Conservation (phyloP, 345 rosid species). For the Eucalyptus paniculata region DNA sequence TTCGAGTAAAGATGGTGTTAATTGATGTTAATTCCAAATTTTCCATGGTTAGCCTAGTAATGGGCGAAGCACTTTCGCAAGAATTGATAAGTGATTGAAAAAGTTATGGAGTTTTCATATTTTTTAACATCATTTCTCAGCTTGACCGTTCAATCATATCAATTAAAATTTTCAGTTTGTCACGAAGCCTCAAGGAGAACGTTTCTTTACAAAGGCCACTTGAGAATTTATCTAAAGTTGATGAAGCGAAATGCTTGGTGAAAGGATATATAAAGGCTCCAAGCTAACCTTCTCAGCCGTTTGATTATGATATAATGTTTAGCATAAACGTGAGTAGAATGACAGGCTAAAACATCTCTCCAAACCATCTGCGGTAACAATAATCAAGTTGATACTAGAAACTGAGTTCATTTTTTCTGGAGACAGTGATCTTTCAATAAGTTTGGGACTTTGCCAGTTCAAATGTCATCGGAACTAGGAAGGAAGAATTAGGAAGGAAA, state of each 20-base stretch:
- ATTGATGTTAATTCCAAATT: no score
- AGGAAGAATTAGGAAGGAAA: neutral
- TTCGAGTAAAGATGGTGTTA: no score
- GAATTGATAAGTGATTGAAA: no score
- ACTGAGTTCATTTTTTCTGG: neutral
- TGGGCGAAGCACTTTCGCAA: no score
- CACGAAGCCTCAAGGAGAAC: no score
- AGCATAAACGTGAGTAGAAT: neutral
- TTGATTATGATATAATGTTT: neutral
- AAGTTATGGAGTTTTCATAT: rapidly evolving
- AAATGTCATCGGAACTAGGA: neutral
- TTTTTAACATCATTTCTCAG: no score
- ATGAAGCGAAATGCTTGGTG: neutral
- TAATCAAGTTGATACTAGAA: neutral
- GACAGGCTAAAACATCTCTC: neutral
- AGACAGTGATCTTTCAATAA: neutral
- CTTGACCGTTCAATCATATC: no score
- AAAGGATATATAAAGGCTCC: neutral
- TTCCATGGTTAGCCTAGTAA: no score
- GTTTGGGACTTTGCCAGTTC: neutral
- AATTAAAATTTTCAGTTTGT: no score
- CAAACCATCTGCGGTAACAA: neutral
- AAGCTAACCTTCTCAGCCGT: neutral
- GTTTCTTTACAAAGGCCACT: no score
- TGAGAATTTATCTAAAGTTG: no score